Percentiles rank a stretch among this genome's conserved stretches.
These are phyloP conservation scores for Pseudofabraea citricarpa DNA, from an alignment of 2,329 filamentous ascomycete species.

Conservation along the genomic window DNA sequence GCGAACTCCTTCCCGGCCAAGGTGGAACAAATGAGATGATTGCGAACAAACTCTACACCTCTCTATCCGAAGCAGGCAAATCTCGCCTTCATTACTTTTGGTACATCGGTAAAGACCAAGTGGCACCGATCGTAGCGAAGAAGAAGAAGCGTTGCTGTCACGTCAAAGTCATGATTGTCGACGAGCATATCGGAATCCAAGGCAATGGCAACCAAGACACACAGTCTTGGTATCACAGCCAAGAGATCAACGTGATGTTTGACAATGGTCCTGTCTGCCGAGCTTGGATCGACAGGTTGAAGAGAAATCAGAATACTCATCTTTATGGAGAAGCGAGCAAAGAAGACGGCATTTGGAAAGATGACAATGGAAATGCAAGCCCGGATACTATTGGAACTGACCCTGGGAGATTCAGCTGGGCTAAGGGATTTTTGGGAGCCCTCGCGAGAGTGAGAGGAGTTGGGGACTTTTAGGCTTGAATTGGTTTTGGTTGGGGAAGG, in stretches of 20 bases:
- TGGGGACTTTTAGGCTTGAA: slow-evolving; percentile 47
- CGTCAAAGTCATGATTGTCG: slow-evolving; percentile 72
- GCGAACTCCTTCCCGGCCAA: slow-evolving; percentile 70
- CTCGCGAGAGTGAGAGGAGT: slow-evolving; percentile 52
- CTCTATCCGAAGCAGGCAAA: slow-evolving; percentile 44
- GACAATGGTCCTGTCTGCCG: slow-evolving; percentile 58
- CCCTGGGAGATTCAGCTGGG: slow-evolving; percentile 52
- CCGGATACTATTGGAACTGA: slow-evolving; percentile 46
- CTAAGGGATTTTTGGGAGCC: slow-evolving; percentile 51
- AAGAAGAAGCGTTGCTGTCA: slow-evolving; percentile 67
- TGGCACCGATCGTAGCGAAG: slow-evolving; percentile 58
- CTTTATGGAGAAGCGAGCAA: slow-evolving; percentile 47
- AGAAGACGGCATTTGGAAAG: slow-evolving; percentile 59
- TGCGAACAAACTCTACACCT: slow-evolving; percentile 51
- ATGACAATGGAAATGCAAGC: slow-evolving; percentile 41
- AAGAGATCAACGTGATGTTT: slow-evolving; percentile 74
- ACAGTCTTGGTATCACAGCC: slow-evolving; percentile 73
- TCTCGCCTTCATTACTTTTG: slow-evolving; percentile 56
- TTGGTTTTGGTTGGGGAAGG: neutral
- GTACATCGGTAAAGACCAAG: slow-evolving; percentile 73
- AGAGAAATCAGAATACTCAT: slow-evolving; percentile 63
- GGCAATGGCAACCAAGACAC: slow-evolving; percentile 79
- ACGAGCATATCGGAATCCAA: slow-evolving; percentile 63
- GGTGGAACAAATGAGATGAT: slow-evolving; percentile 73
- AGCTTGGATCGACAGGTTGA: slow-evolving; percentile 56